Conservation (phyloP, 768 basidiomycete species). For the Leccinum barrowsii region DNA sequence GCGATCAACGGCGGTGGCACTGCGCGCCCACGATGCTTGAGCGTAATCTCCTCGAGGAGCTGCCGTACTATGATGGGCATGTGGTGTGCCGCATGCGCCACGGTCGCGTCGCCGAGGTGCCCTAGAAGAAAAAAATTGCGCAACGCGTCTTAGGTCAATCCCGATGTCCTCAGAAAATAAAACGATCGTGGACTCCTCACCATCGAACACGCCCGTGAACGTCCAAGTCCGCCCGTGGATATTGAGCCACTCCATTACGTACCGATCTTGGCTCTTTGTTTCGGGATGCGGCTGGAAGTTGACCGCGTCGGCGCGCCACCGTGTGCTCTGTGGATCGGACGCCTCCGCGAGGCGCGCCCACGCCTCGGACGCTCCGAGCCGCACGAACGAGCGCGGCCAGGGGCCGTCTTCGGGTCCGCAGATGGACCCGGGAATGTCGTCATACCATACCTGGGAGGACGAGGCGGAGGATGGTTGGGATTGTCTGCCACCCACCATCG, state of each 20-base stretch:
- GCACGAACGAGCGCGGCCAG: constrained; percentile 59
- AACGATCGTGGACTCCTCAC: constrained; percentile 34
- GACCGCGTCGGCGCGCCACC: constrained; percentile 51
- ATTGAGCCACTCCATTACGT: constrained; percentile 54
- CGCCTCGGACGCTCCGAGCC: constrained; percentile 47
- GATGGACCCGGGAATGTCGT: constrained; percentile 60
- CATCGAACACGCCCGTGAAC: constrained; percentile 71
- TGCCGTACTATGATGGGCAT: constrained; percentile 64
- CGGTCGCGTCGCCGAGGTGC: constrained; percentile 67
- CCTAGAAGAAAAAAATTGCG: constrained; percentile 29
- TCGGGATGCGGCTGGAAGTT: constrained; percentile 64
- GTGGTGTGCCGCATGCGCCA: constrained; percentile 64
- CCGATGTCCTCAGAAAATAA: background rate
- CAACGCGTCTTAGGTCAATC: constrained; percentile 4
- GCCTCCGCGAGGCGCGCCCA: constrained; percentile 50
- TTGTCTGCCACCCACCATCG: constrained; percentile 9
- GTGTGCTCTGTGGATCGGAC: constrained; percentile 47
- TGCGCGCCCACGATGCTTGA: constrained; percentile 36
- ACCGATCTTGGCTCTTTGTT: constrained; percentile 60
- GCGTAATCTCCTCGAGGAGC: constrained; percentile 44
- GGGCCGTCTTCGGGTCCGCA: constrained; percentile 63
- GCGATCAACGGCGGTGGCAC: constrained; percentile 50
- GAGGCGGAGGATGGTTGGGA: constrained; percentile 19
- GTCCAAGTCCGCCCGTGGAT: constrained; percentile 56
- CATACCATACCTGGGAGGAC: constrained; percentile 45